Evolutionary conservation across 2,329 filamentous ascomycete genomes (phyloP), one percentile per base, ranked within the genome.

Genomic region (Aspergillus pseudoterreus): DNA sequence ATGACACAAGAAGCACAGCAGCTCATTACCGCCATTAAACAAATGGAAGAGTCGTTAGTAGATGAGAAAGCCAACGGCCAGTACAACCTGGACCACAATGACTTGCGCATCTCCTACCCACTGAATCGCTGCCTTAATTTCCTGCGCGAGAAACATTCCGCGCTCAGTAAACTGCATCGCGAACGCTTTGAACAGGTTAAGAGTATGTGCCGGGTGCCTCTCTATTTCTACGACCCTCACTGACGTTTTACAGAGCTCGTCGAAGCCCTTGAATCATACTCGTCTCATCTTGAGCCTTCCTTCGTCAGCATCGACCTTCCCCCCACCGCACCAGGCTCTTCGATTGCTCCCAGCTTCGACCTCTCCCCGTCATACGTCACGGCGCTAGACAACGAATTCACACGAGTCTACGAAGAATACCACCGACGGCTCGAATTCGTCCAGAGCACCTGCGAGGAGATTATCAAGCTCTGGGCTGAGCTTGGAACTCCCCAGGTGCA

Each of bases 171-270:
- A 67, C 76, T 94, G 52, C 92, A 99, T 71, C 86, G 85, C 57
- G 92, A 97, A 73, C 87, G 94, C 54, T 96, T 90, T 64, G 92
- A 96, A 67, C 91, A 97, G 77, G 90, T 97, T 53, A 92, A 90
- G 74, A 96, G 90, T 95, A 76, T 63, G 87, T 72, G 11, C 6
- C 22, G 1, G 14, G 2, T 11, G 17, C 8, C 14, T 30, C 32
- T 27, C 9, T 5, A 33, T 22, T 27, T 12, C 10, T 22, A 17
- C 21, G 6, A 8, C 17, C 6, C 15, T 50, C 8, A 43, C 67
- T 73, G 51, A 74, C 55, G 14, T 3, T 19, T 1, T n/a, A 14
- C 61, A 95, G 90, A 96, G 78, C 87, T 99, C 57, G 91, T 91
- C 21, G 85, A 95, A 72, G 92, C 92, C 4, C 85, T 99, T 46